phyloP scores from a whole-genome alignment of 208 protist genomes.

The Angomonas deanei region DNA sequence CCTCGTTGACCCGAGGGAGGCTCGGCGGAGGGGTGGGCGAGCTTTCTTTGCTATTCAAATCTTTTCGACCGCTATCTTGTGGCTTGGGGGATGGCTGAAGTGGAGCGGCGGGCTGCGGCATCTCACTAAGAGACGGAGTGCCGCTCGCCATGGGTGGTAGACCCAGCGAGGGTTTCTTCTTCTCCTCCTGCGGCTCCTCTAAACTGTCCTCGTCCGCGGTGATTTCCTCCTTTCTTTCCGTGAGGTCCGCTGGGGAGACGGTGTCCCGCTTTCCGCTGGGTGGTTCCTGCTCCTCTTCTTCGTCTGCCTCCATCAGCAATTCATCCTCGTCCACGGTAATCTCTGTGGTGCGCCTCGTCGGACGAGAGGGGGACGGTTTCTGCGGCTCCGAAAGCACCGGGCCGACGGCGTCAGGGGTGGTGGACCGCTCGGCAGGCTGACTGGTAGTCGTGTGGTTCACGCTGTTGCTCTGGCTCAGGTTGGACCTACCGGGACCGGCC shows the following conservation, averaged over 20 bases:
- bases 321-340: background rate
- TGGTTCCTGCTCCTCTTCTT: background rate
- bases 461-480: no score
- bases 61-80: background rate
- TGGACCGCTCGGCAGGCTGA: background rate
- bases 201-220: no score
- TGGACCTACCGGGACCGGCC: no score
- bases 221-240: no score
- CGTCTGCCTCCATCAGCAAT: background rate
- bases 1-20: background rate
- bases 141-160: conserved; percentile 7
- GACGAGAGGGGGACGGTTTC: background rate
- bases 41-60: background rate
- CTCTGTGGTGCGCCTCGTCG: background rate
- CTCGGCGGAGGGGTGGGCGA: background rate
- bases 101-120: conserved; percentile 13
- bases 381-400: background rate
- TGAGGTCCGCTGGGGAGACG: background rate
- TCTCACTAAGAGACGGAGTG: background rate
- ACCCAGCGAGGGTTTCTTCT: background rate
- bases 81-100: conserved; percentile 9
- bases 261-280: background rate
- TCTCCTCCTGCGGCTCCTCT: no score
- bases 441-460: no score
- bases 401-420: background rate